These are phyloP conservation scores for Boechera retrofracta DNA, from an alignment of 345 rosid species.

Conservation along the genomic window DNA sequence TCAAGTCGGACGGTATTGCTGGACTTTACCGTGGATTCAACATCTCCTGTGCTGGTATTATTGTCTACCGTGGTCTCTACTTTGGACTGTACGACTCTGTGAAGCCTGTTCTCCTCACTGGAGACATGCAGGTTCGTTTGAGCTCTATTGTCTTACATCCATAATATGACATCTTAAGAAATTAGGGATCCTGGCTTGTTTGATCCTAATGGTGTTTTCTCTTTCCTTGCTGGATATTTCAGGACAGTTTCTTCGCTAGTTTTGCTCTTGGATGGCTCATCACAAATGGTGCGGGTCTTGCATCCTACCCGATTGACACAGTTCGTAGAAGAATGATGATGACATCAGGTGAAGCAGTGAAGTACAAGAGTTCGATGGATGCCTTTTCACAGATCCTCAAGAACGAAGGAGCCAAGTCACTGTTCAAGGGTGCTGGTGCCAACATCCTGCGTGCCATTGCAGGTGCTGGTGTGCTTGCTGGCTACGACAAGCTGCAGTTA, in stretches of 20 bases:
- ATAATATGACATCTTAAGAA: no score
- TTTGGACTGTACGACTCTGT: slow-evolving; percentile 84
- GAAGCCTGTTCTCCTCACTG: slow-evolving; percentile 71
- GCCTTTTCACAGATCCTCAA: slow-evolving; percentile 78
- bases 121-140: slow-evolving; percentile 59
- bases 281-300: slow-evolving; percentile 89
- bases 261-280: slow-evolving; percentile 92
- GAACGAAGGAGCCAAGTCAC: slow-evolving; percentile 84
- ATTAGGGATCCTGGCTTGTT: not conserved
- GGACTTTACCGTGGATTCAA: slow-evolving; percentile 96
- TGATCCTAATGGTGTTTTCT: not conserved
- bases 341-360: slow-evolving; percentile 95
- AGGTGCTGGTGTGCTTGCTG: slow-evolving; percentile 95
- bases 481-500: slow-evolving; percentile 87
- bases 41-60: slow-evolving; percentile 86
- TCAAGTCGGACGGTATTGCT: slow-evolving; percentile 75
- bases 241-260: slow-evolving; percentile 92
- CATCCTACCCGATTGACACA: slow-evolving; percentile 87
- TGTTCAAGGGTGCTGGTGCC: slow-evolving; percentile 95
- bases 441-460: slow-evolving; percentile 88
- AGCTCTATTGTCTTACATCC: not conserved
- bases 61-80: slow-evolving; percentile 88
- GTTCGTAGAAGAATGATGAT: slow-evolving; percentile 98
- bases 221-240: slow-evolving; percentile 39
- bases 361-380: slow-evolving; percentile 80